Evolutionary conservation across 768 basidiomycete species (phyloP), one percentile per base, ranked within the genome.

Genomic region (Phanerochaete carnosa): DNA sequence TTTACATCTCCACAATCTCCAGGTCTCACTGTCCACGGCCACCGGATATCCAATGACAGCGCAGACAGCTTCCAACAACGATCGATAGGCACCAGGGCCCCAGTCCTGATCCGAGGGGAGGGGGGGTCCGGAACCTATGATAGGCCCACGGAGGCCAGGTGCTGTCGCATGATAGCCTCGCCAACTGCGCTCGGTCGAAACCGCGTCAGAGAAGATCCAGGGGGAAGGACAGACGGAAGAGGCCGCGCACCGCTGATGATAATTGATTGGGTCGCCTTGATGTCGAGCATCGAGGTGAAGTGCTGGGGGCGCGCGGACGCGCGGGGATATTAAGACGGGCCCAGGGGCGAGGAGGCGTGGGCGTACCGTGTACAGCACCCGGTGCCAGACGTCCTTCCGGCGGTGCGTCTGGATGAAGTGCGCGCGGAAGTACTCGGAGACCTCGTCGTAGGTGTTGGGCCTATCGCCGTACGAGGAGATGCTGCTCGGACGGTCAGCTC

Each of bases 401-500:
- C 86, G 77, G 70, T 92, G 90, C 19, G 90, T 87, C 72, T 94
- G 90, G 61, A 90, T 75, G 75, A 94, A 94, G 66, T 94, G 92
- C 35, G 90, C 88, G 11, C 89, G 87, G 83, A 94, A 94, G 74
- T 94, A 94, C 68, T 89, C 85, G 45, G 91, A 85, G 23, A 91
- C 89, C 4, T 87, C 84, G 60, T 92, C 89, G 67, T 87, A 92
- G 66, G 88, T 88, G 69, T 94, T 93, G n/a, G 83, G 73, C 43
- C 91, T 84, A 63, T 90, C 86, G 28, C 88, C 89, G 64, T 87
- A 92, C 6, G 91, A 92, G 33, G 91, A 85, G 67, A 92, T 92
- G 70, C 89, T 92, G 64, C 12, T 35, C 15, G 37, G 55, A 53
- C 28, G 43, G 35, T 56, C 45, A 35, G 33, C 37, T 56, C 22